Base-by-base conservation (phyloP, 495 filamentous ascomycete species). In the Hypoxylon lienhwacheense region DNA sequence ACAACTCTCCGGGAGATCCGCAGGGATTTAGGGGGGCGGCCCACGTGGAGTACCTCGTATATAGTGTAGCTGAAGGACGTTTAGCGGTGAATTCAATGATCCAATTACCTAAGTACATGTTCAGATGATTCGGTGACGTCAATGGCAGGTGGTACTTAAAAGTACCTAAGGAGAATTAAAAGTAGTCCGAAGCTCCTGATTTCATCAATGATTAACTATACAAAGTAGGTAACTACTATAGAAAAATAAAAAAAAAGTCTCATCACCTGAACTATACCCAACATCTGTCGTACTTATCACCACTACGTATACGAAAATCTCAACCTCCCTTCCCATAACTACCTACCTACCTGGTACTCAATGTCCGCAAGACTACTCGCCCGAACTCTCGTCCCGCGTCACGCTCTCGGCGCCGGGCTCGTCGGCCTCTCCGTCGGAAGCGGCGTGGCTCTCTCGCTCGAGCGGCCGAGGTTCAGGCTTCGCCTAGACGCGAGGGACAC, bases 401-500 rank as follows among this genome's bases (percentile, higher is more conserved):
- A 53, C 7, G 46, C 59, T 7, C 37, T 66, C 15, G 39, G 46
- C 12, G 61, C 56, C 14, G 46, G 64, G 35, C 58, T 63, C 22
- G 39, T 64, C 5, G 61, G 61, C 0, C 47, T 64, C 7, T 33
- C 64, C 7, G 45, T 66, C 17, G 64, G 64, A 20, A 59, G 60
- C n/a, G 51, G 60, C 53, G 31, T 64, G 12, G 46, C 59, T 3
- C n/a, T n/a, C n/a, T 41, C 59, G 7, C 59, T 55, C 7, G 52
- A 26, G 8, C 55, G 55, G 19, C 49, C 64, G 19, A 56, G n/a
- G 34, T 31, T 52, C 11, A 40, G 53, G 22, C 29, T n/a, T n/a
- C n/a, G n/a, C n/a, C n/a, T 59, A 19, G 56, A 55, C 5, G 53
- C 53, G 19, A 47, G 59, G 32, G 53, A 57, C 6, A 36, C 53